Percentiles rank a stretch among this genome's conserved stretches.
Conservation (phyloP, 75 land plant genomes). For the Cryptomeria japonica region DNA sequence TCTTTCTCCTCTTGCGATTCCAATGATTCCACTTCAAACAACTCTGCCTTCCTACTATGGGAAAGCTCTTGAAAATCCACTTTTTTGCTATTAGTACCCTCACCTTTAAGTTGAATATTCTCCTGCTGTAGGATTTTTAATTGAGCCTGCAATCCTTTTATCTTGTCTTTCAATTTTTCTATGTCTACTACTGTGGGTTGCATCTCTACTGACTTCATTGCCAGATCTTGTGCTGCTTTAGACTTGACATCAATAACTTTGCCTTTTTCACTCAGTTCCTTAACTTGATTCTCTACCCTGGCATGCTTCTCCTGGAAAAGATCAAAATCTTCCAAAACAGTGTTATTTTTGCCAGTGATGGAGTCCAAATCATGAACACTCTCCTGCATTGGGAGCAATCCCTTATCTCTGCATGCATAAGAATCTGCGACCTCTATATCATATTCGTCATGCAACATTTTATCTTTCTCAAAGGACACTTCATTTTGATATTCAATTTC, state of each 20-base stretch:
- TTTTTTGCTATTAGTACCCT: not conserved
- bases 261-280: not conserved
- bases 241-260: not conserved
- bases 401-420: not conserved
- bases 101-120: conserved; percentile 2
- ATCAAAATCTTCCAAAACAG: not conserved
- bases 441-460: not conserved
- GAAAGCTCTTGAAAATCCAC: not conserved
- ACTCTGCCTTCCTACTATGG: not conserved
- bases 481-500: not conserved
- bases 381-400: not conserved
- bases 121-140: conserved; percentile 1
- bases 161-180: not conserved
- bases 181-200: not conserved
- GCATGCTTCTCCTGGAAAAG: not conserved
- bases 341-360: not conserved
- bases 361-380: not conserved
- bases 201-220: conserved; percentile 4
- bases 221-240: not conserved
- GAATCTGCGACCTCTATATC: not conserved
- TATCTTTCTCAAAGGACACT: not conserved
- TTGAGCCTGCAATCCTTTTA: not conserved
- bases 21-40: not conserved
- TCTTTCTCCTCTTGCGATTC: conserved; percentile 7
- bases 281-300: conserved; percentile 2